Base-by-base conservation (phyloP, 495 filamentous ascomycete genomes). In the Stereocaulon alpinum region DNA sequence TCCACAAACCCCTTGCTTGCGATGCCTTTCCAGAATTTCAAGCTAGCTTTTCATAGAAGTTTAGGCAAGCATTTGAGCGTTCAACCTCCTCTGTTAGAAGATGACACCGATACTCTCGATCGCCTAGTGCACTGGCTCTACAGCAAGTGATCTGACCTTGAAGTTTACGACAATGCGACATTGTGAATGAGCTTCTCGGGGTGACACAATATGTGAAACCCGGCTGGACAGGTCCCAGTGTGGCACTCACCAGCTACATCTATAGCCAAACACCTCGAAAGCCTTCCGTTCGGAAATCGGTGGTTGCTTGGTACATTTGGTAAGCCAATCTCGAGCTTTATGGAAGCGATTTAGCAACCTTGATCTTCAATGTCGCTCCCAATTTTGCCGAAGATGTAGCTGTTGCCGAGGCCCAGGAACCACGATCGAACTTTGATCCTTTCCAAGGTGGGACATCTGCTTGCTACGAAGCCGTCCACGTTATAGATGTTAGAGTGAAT, bases 61-160 rank as follows among this genome's bases (percentile, higher is more conserved):
- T 66, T 66, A 40, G 5, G 20, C 63, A 66, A 40, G 40, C 43
- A 14, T 43, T 40, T 24, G 49, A 41, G 2, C 27, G 42, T 2
- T 29, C 50, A 11, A 58, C 61, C 22, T 12, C 20, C 20, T 0
- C 64, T 66, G 14, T 49, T 43, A 6, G 64, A 66, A 7, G 48
- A 66, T 4, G 58, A 56, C 40, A n/a, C 20, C 7, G 40, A 20
- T 2, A 37, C 47, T 7, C 24, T 63, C 32, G 53, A 54, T 15
- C 43, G 30, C 15, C 45, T 66, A 32, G 54, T 63, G 3, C 51
- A 59, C 12, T 66, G 61, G 56, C 50, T 66, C 3, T 66, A 55
- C 57, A 40, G 3, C n/a, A 29, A 20, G 18, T 3, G 47, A 20
- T 50, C 27, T 9, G 24, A 50, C 27, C 17, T 32, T 7, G 24